Percentiles rank a stretch among this genome's conserved stretches.
Evolutionary conservation across 176 grass and related monocot species (phyloP).

Genomic region (Carex myosuroides): DNA sequence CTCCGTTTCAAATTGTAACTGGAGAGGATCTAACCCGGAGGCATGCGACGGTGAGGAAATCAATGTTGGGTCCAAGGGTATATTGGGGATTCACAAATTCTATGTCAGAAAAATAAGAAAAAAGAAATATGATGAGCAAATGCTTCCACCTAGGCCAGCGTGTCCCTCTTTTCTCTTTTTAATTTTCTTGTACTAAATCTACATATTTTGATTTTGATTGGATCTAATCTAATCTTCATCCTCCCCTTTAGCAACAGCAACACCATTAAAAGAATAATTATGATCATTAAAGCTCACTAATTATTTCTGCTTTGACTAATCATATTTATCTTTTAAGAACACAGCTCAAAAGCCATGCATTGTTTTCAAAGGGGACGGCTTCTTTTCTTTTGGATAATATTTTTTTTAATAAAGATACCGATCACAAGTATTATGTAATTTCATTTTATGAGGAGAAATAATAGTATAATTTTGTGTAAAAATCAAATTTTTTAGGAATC

Average conservation of each 20-base stretch:
- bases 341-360: not conserved
- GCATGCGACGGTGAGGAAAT: conserved; percentile 8
- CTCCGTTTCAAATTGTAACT: not conserved
- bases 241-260: not conserved
- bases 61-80: conserved; percentile 8
- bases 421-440: too few relatives aligned
- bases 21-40: not conserved
- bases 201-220: not conserved
- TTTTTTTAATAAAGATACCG: too few relatives aligned
- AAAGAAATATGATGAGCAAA: not conserved
- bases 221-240: not conserved
- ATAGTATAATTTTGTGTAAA: too few relatives aligned
- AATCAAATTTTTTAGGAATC: not conserved
- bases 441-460: too few relatives aligned
- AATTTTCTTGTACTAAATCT: not conserved
- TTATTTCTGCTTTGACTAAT: not conserved
- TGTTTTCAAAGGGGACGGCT: too few relatives aligned
- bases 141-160: conserved; percentile 9
- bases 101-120: not conserved
- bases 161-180: conserved; percentile 4
- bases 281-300: not conserved
- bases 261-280: not conserved
- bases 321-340: not conserved
- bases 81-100: conserved; percentile 8
- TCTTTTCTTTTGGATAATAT: too few relatives aligned